Evolutionary conservation across 768 basidiomycete genomes (phyloP), one percentile per base, ranked within the genome.

Genomic region (Rhizopogon salebrosus): DNA sequence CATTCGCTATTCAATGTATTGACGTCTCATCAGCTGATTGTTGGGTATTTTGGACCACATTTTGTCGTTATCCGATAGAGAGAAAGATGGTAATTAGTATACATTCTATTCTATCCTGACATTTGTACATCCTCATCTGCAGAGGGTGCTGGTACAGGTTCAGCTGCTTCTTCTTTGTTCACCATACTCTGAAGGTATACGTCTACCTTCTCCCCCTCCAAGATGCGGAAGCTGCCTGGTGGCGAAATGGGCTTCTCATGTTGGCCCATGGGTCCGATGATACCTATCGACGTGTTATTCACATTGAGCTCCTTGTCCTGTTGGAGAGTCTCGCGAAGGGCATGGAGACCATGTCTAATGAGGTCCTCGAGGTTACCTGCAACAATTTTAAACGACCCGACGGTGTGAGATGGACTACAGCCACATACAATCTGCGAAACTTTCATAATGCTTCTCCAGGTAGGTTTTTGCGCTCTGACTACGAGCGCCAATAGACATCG

Each of bases 391-490:
- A 46, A 23, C 3, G 20, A 34, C 31, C 11, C n/a, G n/a, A 34
- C 9, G 31, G 9, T 22, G 35, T 41, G 35, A 41, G 39, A 49
- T 36, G 52, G 11, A 45, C 35, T 16, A 46, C 20, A 49, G 55
- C n/a, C 27, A 78, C 90, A 59, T 58, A 97, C 94, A 85, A 66
- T 92, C 85, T 4, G 79, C 77, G 65, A 98, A 99, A 62, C 77
- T 81, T 68, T 91, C 87, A 62, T 84, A 97, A 64, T 98, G 85
- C 69, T 89, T 92, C 76, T 99, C 97, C 35, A 99, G 77, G 69
- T 98, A 99, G 11, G 97, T 99, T 73, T 98, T 98, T 46, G 97
- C 95, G 61, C 92, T 95, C 72, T 99, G 97, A 71, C 90, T 94
- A 48, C 97, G 84, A 13, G 95, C 95, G 48, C 97, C 97, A 70